These are phyloP conservation scores for Pythium phragmiticola DNA, from an alignment of 352 stramenopile genomes.

Conservation along the genomic window DNA sequence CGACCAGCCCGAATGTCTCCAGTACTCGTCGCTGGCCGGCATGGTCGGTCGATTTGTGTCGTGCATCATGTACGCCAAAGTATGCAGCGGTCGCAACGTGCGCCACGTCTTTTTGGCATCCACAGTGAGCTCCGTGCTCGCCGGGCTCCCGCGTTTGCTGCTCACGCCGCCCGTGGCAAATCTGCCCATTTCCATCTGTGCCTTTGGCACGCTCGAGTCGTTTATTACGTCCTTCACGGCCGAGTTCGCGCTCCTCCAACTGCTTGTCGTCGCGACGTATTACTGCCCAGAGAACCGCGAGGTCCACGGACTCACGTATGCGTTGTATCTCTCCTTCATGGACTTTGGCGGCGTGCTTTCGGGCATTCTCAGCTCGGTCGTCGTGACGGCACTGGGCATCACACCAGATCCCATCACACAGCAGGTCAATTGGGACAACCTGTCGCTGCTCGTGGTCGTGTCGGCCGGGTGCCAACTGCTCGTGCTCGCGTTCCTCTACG, in stretches of 20 bases:
- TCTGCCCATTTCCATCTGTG: conserved; percentile 65
- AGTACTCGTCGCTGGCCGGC: conserved; percentile 66
- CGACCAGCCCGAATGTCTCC: conserved; percentile 60
- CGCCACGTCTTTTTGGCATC: conserved; percentile 75
- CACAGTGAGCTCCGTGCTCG: conserved; percentile 60
- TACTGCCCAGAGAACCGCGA: conserved; percentile 60
- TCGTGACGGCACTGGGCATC: conserved; percentile 63
- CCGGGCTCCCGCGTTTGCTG: conserved; percentile 61
- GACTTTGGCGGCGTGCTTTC: conserved; percentile 81
- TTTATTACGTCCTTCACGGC: conserved; percentile 78
- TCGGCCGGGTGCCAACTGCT: conserved; percentile 57
- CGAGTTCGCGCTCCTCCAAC: conserved; percentile 78
- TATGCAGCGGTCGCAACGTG: conserved; percentile 61
- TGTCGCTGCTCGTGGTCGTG: conserved; percentile 65
- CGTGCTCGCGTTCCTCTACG: conserved; percentile 65
- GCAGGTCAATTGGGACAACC: conserved; percentile 52
- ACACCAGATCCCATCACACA: conserved; percentile 52
- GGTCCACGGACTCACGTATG: conserved; percentile 75
- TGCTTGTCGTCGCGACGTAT: conserved; percentile 82
- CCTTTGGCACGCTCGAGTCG: conserved; percentile 62
- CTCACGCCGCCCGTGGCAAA: conserved; percentile 52
- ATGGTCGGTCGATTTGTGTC: conserved; percentile 73
- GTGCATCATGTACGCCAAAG: conserved; percentile 73
- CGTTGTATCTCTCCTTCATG: conserved; percentile 83
- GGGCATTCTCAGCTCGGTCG: conserved; percentile 50